Evolutionary conservation across 148 eudicot species (phyloP).

Genomic region (Rheum nobile): DNA sequence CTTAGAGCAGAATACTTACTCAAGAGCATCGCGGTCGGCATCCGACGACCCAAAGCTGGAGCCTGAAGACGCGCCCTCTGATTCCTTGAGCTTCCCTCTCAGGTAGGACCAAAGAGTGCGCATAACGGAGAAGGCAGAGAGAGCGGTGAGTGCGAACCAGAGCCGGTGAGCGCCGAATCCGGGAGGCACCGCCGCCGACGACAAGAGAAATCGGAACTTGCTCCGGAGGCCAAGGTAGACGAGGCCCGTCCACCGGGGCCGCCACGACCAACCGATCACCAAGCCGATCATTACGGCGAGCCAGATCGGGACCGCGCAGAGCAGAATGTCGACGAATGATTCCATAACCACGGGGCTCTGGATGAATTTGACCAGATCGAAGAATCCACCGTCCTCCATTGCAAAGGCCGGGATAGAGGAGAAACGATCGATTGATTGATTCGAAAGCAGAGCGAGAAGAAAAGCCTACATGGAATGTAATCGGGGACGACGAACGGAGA

Average conservation of each 20-base stretch:
- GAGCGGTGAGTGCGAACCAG: slow-evolving; percentile 28
- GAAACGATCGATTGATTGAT: not conserved
- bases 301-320: slow-evolving; percentile 86
- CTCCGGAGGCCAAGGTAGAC: slow-evolving; percentile 23
- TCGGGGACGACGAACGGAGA: not conserved
- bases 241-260: slow-evolving; percentile 76
- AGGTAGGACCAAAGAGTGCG: slow-evolving; percentile 20
- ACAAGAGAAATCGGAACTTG: slow-evolving; percentile 28
- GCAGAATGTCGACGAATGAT: slow-evolving; percentile 79
- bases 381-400: slow-evolving; percentile 28
- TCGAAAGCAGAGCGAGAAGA: not conserved
- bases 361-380: slow-evolving; percentile 23
- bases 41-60: not conserved
- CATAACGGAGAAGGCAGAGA: slow-evolving; percentile 21
- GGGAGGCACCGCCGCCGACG: slow-evolving; percentile 22
- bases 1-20: slow-evolving; percentile 22
- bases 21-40: slow-evolving; percentile 15
- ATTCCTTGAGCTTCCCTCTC: slow-evolving; percentile 12
- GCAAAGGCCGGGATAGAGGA: not conserved
- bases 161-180: slow-evolving; percentile 29
- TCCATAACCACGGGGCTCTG: slow-evolving; percentile 41
- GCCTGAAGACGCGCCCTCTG: not conserved
- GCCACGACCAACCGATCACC: slow-evolving; percentile 89
- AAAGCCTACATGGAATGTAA: not conserved
- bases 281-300: slow-evolving; percentile 70